Evolutionary conservation across 345 rosid genomes (phyloP).

Genomic region (Citrus maxima): DNA sequence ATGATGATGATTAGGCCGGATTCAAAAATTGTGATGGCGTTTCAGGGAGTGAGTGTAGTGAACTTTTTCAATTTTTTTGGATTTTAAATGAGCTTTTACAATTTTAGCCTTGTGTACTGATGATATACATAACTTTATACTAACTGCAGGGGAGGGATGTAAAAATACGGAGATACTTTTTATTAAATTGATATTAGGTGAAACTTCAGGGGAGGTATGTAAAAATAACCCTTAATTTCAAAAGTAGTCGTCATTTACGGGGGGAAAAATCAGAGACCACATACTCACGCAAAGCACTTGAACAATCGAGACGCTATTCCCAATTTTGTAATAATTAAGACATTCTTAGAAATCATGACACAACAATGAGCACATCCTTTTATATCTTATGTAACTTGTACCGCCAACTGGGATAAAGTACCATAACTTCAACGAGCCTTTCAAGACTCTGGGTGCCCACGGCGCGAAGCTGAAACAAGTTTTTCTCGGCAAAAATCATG

Average conservation of each 20-base stretch:
- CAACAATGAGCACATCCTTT: conserved; percentile 30
- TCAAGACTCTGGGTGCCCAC: conserved; percentile 5
- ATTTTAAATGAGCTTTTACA: too few species aligned
- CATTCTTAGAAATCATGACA: conserved; percentile 19
- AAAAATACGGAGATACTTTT: too few species aligned
- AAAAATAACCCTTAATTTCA: too few species aligned
- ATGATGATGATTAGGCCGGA: too few species aligned
- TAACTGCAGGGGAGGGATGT: too few species aligned
- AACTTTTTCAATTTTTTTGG: too few species aligned
- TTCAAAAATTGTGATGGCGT: too few species aligned
- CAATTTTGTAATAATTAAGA: background rate
- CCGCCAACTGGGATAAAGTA: background rate
- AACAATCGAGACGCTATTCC: background rate
- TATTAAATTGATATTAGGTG: too few species aligned
- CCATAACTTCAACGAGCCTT: background rate
- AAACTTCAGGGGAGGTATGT: too few species aligned
- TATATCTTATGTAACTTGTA: background rate
- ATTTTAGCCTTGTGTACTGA: too few species aligned
- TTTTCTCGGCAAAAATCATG: conserved; percentile 18
- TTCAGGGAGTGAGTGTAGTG: too few species aligned
- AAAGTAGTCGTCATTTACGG: background rate
- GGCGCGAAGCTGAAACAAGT: background rate
- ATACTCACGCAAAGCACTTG: conserved; percentile 6
- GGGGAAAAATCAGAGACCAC: background rate
- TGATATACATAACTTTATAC: too few species aligned